Evolutionary conservation across 768 basidiomycete genomes (phyloP), one percentile per base, ranked within the genome.

Genomic region (Boletus vinaceobasis): DNA sequence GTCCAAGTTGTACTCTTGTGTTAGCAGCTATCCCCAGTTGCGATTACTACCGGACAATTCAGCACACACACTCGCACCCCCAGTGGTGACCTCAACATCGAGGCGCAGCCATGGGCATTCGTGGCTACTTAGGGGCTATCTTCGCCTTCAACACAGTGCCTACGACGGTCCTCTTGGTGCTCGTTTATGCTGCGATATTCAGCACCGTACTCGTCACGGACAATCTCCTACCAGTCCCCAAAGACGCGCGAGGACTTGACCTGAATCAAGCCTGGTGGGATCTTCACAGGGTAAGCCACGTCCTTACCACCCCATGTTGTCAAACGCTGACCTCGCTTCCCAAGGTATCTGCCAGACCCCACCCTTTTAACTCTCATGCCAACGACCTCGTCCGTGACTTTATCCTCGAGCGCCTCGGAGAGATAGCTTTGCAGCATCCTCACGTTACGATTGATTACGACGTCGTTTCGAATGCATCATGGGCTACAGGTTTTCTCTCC

Each of bases 341-440:
- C 46, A 55, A 81, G 85, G 84, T 93, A 56, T 78, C 90, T 6
- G 72, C 77, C 7, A 77, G 77, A 27, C 91, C 90, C 1, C 90
- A 88, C 68, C 84, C 90, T 1, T 90, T 84, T 71, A 84, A 87
- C 62, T 89, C 88, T 1, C 87, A 85, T 70, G 79, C 83, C 17
- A 93, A 93, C 63, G 86, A 88, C 59, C 61, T 76, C 27, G 86
- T 90, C 26, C 83, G 80, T 47, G 64, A 69, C 0, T 85, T 84
- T 65, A 70, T 93, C 32, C 72, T 88, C 27, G 64, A 73, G 4
- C 80, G 86, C 3, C 64, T 92, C 14, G 59, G 69, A 37, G 67
- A 73, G 4, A 73, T 87, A 26, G 76, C 80, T 31, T 70, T 69
- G 13, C 65, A 60, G 19, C 69, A 78, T 59, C 63, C 72, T 1